These are phyloP conservation scores for Gossypium thurberi DNA, from an alignment of 345 rosid species.

Conservation along the genomic window DNA sequence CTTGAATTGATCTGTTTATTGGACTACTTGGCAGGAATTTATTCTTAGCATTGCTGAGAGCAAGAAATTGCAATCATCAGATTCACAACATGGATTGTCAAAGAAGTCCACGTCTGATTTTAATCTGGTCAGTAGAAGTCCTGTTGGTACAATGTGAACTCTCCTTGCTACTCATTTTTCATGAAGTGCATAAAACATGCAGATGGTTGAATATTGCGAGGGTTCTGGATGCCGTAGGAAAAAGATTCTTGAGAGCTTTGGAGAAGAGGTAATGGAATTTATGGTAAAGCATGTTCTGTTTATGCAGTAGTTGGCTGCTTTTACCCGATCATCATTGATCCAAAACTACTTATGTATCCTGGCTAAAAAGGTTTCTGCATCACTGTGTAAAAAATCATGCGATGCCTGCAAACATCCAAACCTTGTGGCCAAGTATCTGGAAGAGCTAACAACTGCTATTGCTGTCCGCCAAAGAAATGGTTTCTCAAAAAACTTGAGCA, in stretches of 20 bases:
- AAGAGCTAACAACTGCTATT: slow-evolving; percentile 48
- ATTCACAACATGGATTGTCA: slow-evolving; percentile 34
- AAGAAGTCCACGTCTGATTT: slow-evolving; percentile 65
- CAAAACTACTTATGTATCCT: slow-evolving; percentile 4
- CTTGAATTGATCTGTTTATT: slow-evolving; percentile 16
- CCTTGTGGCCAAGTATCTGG: slow-evolving; percentile 50
- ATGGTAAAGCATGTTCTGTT: not conserved
- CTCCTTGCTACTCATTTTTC: slow-evolving; percentile 14
- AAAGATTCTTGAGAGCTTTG: slow-evolving; percentile 84
- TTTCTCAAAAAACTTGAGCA: slow-evolving; percentile 47
- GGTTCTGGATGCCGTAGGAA: slow-evolving; percentile 87
- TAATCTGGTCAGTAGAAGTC: slow-evolving; percentile 44
- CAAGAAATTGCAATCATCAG: slow-evolving; percentile 51
- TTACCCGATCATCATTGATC: slow-evolving; percentile 1
- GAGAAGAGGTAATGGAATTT: slow-evolving; percentile 63
- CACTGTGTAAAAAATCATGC: slow-evolving; percentile 64
- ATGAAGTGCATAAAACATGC: slow-evolving; percentile 12
- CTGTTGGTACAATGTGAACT: slow-evolving; percentile 8
- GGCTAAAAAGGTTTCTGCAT: slow-evolving; percentile 43
- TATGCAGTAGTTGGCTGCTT: not conserved
- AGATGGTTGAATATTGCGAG: slow-evolving; percentile 91
- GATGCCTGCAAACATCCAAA: slow-evolving; percentile 88
- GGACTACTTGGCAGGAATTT: slow-evolving; percentile 54
- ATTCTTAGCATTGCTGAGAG: slow-evolving; percentile 57
- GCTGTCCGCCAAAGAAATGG: slow-evolving; percentile 44